These are phyloP conservation scores for Chloropicon primus DNA, from an alignment of 139 green algal genomes.

Conservation along the genomic window DNA sequence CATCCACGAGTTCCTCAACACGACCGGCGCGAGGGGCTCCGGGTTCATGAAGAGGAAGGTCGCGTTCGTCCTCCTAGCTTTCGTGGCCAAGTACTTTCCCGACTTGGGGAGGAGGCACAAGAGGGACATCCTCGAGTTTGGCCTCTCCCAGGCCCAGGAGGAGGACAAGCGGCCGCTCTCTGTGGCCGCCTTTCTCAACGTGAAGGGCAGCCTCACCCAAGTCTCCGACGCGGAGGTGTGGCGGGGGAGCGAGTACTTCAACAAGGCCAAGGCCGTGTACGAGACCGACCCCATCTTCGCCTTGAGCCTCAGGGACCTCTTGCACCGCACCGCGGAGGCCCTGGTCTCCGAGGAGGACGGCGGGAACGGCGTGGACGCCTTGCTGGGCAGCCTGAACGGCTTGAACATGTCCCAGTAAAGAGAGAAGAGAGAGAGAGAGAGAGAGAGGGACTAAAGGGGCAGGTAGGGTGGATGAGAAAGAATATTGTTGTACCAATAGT, in stretches of 20 bases:
- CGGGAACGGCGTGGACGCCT: background rate
- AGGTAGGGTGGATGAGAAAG: too few relatives aligned
- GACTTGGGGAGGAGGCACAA: background rate
- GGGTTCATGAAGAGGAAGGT: background rate
- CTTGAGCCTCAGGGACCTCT: background rate
- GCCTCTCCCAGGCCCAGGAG: background rate
- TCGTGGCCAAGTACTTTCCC: background rate
- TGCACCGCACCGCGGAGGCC: background rate
- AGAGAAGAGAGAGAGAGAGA: too few relatives aligned
- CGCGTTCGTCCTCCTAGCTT: background rate
- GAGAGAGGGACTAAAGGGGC: too few relatives aligned
- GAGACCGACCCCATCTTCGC: background rate
- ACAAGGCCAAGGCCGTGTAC: background rate
- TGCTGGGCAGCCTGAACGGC: background rate
- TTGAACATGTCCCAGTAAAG: background rate
- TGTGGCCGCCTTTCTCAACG: background rate
- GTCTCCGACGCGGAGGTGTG: background rate
- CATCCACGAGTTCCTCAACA: background rate
- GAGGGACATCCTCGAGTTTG: background rate
- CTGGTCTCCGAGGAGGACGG: background rate
- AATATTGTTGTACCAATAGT: too few relatives aligned
- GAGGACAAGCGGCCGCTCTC: background rate
- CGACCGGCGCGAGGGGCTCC: background rate
- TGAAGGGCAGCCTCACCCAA: background rate
- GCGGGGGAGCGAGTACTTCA: background rate